Base-by-base conservation (phyloP, 305 asterid species). In the Salvia sclarea region DNA sequence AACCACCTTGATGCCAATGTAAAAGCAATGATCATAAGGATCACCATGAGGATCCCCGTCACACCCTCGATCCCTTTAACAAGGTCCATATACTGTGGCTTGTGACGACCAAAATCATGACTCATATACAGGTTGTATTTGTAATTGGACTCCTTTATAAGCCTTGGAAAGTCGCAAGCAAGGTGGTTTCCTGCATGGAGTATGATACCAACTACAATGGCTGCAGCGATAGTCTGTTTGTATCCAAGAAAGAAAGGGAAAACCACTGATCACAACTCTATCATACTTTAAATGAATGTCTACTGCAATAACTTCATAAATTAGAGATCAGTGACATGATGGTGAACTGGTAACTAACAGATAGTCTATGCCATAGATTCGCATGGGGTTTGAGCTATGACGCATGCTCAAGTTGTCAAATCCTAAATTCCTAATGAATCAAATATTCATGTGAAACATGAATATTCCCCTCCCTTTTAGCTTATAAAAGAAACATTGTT, bases 121-220 rank as follows among this genome's bases (percentile, higher is more conserved):
- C 2, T 60, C 75, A 86, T 45, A 48, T 82, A 82, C 45, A 28
- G 73, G 16, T 44, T 56, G 79, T 86, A 86, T 7, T 1, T 31
- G 25, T 62, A 20, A 16, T 79, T 64, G 0, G 88, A 47, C 40
- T 75, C 80, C 10, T 79, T 31, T 47, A 78, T 66, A 48, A 86
- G 84, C 79, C 90, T 78, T 14, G 93, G 93, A 54, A 86, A 86
- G 75, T 86, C 93, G 22, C 93, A 86, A 1, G 90, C 78, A 43
- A 86, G 85, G 64, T 86, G 93, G 75, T 81, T 79, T 16, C 89
- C 89, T 3, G 83, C 93, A 71, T 86, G 93, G 64, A 86, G 86
- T 75, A 85, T 83, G 38, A 86, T 59, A n/a, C 93, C 93, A 9
- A 86, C 75, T 24, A 81, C 84, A 57, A 86, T 79, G 67, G 87